Percentiles rank a stretch among this genome's conserved stretches.
Conservation (phyloP, 306 rosid genomes). For the Abrus precatorius region DNA sequence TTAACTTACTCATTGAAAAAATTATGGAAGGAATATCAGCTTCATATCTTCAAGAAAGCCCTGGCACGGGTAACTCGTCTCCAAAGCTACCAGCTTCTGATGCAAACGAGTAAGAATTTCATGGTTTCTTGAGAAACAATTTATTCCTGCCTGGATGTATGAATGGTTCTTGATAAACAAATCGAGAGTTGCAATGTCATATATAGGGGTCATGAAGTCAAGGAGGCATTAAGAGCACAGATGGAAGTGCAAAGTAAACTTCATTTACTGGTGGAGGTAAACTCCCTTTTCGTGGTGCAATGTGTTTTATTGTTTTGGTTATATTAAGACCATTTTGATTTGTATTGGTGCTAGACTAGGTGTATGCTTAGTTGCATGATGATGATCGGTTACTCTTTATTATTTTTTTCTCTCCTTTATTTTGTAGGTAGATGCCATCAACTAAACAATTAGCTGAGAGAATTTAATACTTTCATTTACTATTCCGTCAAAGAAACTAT, state of each 20-base stretch:
- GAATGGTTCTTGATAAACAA: conserved; percentile 42
- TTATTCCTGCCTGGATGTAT: conserved; percentile 30
- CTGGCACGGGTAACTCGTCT: conserved; percentile 73
- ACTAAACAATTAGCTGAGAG: not conserved
- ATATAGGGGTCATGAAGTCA: conserved; percentile 91
- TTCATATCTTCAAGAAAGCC: conserved; percentile 87
- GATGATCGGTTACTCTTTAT: not conserved
- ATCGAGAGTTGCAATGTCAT: conserved; percentile 38
- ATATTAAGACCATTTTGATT: conserved; percentile 25
- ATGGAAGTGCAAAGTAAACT: conserved; percentile 98
- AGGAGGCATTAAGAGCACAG: conserved; percentile 92
- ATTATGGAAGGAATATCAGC: conserved; percentile 67
- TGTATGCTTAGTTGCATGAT: conserved; percentile 3
- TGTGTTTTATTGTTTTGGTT: conserved; percentile 35
- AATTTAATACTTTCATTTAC: not conserved
- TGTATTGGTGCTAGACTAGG: conserved; percentile 31
- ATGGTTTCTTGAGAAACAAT: conserved; percentile 45
- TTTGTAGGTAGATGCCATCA: not conserved
- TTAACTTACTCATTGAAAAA: conserved; percentile 47
- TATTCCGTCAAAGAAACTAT: not conserved
- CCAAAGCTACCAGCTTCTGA: conserved; percentile 83
- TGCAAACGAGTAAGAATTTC: conserved; percentile 78
- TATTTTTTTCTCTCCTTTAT: not conserved
- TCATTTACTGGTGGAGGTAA: conserved; percentile 95
- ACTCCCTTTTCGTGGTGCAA: conserved; percentile 37